Evolutionary conservation across 2,329 filamentous ascomycete genomes (phyloP).

Genomic region (Fusarium incarnatum): DNA sequence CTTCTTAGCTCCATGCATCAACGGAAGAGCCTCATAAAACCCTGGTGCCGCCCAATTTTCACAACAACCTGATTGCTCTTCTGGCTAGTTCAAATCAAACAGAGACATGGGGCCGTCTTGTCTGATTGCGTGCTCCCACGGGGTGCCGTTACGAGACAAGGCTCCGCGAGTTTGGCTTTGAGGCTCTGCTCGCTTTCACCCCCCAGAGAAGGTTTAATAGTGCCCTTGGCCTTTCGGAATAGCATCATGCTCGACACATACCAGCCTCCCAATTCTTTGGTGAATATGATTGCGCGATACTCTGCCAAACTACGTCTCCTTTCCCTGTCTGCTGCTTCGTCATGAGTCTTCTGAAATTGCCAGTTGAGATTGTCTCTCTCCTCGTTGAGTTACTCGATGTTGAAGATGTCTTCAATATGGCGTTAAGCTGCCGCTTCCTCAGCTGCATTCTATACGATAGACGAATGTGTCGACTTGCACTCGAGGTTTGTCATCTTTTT

Average conservation of each 20-base stretch:
- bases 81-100: neutral
- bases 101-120: conserved; percentile 9
- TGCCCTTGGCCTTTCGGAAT: conserved; percentile 11
- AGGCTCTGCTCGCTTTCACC: conserved; percentile 24
- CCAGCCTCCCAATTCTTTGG: conserved; percentile 3
- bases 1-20: neutral
- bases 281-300: conserved; percentile 17
- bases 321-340: conserved; percentile 47
- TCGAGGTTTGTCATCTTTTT: conserved; percentile 63
- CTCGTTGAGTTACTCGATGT: conserved; percentile 66
- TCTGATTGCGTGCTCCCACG: neutral
- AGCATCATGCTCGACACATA: conserved; percentile 6
- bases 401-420: conserved; percentile 68
- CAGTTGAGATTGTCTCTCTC: conserved; percentile 73
- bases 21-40: conserved; percentile 14
- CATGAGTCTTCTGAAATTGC: conserved; percentile 58
- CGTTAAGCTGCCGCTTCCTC: conserved; percentile 64
- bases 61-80: neutral
- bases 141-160: neutral
- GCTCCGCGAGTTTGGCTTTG: neutral
- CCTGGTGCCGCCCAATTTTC: neutral
- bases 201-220: conserved; percentile 10
- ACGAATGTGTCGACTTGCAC: conserved; percentile 66
- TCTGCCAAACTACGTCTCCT: neutral
- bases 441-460: conserved; percentile 63